phyloP scores from a whole-genome alignment of 2,329 filamentous ascomycete genomes.

The Scytalidium lignicola region DNA sequence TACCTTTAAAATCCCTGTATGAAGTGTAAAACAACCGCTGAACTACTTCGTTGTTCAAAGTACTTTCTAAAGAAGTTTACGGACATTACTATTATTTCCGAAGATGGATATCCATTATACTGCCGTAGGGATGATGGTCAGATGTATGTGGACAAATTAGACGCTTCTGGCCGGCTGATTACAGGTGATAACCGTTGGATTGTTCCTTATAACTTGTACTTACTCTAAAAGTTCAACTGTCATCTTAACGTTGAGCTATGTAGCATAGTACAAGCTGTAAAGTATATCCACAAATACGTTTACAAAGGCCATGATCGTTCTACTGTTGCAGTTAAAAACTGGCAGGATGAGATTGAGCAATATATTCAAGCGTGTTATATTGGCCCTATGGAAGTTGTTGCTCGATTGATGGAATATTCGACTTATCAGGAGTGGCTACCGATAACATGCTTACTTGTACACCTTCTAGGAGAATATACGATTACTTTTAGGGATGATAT shows the following conservation, averaged over 20 bases:
- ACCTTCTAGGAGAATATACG: slow-evolving; percentile 1
- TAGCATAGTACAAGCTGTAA: slow-evolving; percentile 4
- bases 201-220: slow-evolving; percentile 8
- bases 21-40: background rate
- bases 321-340: background rate
- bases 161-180: background rate
- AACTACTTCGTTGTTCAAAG: background rate
- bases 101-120: background rate
- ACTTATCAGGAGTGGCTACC: slow-evolving; percentile 5
- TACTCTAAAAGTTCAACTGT: slow-evolving; percentile 4
- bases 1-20: background rate
- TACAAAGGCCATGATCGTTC: slow-evolving; percentile 9
- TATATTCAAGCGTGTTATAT: slow-evolving; percentile 9
- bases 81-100: background rate
- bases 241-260: slow-evolving; percentile 11
- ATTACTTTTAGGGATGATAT: slow-evolving; percentile 11
- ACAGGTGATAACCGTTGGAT: slow-evolving; percentile 6
- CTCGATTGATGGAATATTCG: slow-evolving; percentile 5
- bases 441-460: slow-evolving; percentile 2
- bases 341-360: slow-evolving; percentile 4
- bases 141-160: background rate
- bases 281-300: slow-evolving; percentile 13
- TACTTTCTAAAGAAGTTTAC: background rate
- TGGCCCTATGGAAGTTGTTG: slow-evolving; percentile 3
- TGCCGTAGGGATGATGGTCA: background rate